Conservation (phyloP, 1,284 basidiomycete species). For the Phlebopus sp. region DNA sequence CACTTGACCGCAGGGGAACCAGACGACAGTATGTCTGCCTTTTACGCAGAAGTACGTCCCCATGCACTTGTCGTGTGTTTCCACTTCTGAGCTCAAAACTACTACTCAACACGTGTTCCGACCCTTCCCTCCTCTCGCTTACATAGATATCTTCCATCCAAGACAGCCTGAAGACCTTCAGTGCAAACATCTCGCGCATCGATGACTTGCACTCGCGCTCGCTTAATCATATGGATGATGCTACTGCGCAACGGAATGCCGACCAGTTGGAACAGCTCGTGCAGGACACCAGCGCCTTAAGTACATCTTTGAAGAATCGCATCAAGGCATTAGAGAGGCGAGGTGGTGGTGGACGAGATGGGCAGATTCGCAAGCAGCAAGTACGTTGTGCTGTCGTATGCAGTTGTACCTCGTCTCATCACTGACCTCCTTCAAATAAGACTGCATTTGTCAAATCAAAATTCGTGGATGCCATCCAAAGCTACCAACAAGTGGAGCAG, state of each 20-base stretch:
- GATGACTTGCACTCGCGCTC: constrained; percentile 73
- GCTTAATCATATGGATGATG: constrained; percentile 76
- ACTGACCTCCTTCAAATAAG: constrained; percentile 32
- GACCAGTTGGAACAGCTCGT: constrained; percentile 73
- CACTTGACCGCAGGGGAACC: constrained; percentile 40
- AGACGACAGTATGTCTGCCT: constrained; percentile 62
- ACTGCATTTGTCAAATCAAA: constrained; percentile 77
- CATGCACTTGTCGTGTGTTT: background rate
- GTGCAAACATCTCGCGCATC: constrained; percentile 67
- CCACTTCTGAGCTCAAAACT: constrained; percentile 2
- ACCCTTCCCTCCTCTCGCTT: background rate
- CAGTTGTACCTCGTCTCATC: background rate
- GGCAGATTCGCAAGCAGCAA: constrained; percentile 81
- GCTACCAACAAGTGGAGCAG: constrained; percentile 89
- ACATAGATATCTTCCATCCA: constrained; percentile 69
- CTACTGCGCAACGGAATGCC: constrained; percentile 57
- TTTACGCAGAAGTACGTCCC: constrained; percentile 68
- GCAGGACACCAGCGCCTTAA: constrained; percentile 74
- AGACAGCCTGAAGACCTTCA: constrained; percentile 67
- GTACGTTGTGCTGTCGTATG: constrained; percentile 36
- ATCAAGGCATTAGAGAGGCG: constrained; percentile 78
- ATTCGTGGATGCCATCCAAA: constrained; percentile 84
- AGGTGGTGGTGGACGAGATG: constrained; percentile 71
- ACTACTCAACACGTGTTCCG: background rate
- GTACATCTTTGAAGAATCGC: constrained; percentile 70